phyloP scores from a whole-genome alignment of 495 filamentous ascomycete genomes.

The Chaetomidium leptoderma region DNA sequence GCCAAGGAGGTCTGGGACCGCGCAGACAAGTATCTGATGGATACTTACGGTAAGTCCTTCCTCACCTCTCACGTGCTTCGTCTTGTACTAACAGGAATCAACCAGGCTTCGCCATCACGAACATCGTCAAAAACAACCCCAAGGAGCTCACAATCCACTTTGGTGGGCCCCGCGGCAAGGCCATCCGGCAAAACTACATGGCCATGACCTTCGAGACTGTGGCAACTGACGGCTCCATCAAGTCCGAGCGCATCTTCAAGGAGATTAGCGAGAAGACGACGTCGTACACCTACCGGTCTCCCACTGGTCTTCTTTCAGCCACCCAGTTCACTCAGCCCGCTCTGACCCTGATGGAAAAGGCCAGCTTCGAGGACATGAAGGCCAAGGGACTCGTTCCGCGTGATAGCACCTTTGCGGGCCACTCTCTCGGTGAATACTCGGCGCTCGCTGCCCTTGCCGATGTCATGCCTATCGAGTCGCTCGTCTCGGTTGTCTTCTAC shows the following conservation, averaged over 20 bases:
- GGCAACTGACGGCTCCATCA: constrained; percentile 80
- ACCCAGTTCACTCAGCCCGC: constrained; percentile 99
- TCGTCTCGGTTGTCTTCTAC: constrained; percentile 99
- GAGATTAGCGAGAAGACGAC: constrained; percentile 85
- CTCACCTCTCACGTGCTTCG: not conserved
- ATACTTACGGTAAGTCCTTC: constrained; percentile 79
- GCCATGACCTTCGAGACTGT: constrained; percentile 99
- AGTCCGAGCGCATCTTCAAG: constrained; percentile 99
- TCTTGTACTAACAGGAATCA: constrained; percentile 37
- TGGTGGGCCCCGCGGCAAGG: constrained; percentile 91
- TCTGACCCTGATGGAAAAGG: constrained; percentile 98
- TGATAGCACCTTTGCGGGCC: constrained; percentile 94
- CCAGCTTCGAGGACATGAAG: constrained; percentile 98
- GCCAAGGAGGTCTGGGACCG: constrained; percentile 98
- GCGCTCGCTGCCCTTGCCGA: constrained; percentile 94
- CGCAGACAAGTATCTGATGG: constrained; percentile 95
- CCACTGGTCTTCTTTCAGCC: constrained; percentile 89
- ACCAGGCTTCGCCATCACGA: constrained; percentile 85
- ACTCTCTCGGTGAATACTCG: constrained; percentile 97
- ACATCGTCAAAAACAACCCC: constrained; percentile 99
- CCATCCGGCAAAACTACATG: constrained; percentile 98
- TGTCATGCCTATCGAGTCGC: constrained; percentile 97
- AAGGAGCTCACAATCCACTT: constrained; percentile 99
- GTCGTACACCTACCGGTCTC: constrained; percentile 95
- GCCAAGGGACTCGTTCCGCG: constrained; percentile 92